A percentile compares a stretch with the other conserved stretches of the same genome.
Evolutionary conservation across 1,284 basidiomycete species (phyloP).

Genomic region (Tilletiopsis washingtonensis): DNA sequence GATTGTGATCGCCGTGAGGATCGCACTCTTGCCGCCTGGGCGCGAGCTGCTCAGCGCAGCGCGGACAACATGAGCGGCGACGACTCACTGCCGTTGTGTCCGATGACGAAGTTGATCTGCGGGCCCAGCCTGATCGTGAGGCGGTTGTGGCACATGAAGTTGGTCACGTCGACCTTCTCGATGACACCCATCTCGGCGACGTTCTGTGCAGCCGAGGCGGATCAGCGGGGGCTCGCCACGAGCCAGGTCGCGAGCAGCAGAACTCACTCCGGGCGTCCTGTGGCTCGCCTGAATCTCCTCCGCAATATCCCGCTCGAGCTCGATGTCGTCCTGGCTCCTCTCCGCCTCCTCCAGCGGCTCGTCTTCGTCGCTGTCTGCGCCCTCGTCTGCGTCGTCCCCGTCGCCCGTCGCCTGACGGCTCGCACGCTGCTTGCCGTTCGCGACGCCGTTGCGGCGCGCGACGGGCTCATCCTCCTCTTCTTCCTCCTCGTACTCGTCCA

Average conservation of each 20-base stretch:
- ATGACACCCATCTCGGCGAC: constrained; percentile 75
- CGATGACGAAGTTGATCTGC: constrained; percentile 95
- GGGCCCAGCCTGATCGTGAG: constrained; percentile 68
- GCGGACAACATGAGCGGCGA: background rate
- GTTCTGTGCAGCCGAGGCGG: background rate
- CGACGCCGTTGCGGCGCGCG: constrained; percentile 4
- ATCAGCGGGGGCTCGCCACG: background rate
- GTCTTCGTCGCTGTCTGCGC: constrained; percentile 5
- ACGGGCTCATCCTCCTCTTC: background rate
- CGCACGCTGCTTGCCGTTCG: too few relatives aligned
- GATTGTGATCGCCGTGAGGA: constrained; percentile 84
- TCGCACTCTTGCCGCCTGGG: constrained; percentile 85
- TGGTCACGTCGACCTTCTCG: constrained; percentile 72
- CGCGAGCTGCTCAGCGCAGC: background rate
- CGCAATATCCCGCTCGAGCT: too few relatives aligned
- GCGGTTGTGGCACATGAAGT: constrained; percentile 94
- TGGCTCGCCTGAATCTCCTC: background rate
- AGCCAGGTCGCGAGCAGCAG: constrained; percentile 4
- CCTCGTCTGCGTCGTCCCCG: constrained; percentile 11
- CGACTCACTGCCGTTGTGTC: constrained; percentile 55
- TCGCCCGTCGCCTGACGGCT: too few relatives aligned
- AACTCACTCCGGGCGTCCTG: background rate
- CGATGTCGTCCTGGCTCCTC: constrained; percentile 1
- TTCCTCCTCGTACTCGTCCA: constrained; percentile 10
- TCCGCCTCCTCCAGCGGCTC: constrained; percentile 1